These are phyloP conservation scores for Hymenotorrendiella dingleyae DNA, from an alignment of 2,329 filamentous ascomycete genomes.

Conservation along the genomic window DNA sequence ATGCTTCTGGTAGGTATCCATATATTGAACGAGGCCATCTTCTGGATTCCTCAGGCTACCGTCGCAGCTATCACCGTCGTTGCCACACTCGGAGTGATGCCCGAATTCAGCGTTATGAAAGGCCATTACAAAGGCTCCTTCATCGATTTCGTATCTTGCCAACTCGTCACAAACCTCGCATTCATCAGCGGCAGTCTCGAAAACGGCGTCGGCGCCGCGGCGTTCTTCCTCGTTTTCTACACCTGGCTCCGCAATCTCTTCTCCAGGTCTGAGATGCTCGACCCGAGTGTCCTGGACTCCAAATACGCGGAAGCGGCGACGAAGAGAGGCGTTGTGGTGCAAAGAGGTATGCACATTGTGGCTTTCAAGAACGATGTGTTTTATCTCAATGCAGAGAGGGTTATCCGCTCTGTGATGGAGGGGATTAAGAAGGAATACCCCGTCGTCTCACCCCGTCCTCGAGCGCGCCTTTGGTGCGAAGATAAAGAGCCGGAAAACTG, in stretches of 20 bases:
- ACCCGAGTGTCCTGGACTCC: conserved; percentile 2
- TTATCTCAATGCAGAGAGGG: conserved; percentile 12
- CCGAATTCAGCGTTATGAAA: not conserved
- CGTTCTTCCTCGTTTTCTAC: conserved; percentile 8
- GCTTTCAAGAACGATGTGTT: conserved; percentile 10
- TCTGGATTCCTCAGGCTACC: conserved; percentile 63
- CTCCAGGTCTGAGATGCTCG: conserved; percentile 4
- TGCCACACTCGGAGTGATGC: not conserved
- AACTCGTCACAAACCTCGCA: not conserved
- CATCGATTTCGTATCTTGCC: conserved; percentile 4
- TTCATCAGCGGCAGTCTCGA: not conserved
- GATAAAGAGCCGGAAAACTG: not conserved
- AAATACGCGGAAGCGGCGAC: conserved; percentile 1
- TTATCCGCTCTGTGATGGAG: conserved; percentile 2
- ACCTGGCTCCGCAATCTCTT: conserved; percentile 11
- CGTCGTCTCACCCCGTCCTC: not conserved
- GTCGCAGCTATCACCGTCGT: conserved; percentile 54
- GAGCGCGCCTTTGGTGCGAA: not conserved
- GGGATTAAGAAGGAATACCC: conserved; percentile 1
- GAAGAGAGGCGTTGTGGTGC: conserved; percentile 2
- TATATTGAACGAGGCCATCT: conserved; percentile 53
- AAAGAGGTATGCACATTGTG: conserved; percentile 6
- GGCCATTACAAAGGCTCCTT: conserved; percentile 2
- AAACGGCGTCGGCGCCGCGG: conserved; percentile 32
- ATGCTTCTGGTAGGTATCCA: conserved; percentile 58